Conservation (phyloP, 1,284 basidiomycete genomes). For the Trametes sp. region DNA sequence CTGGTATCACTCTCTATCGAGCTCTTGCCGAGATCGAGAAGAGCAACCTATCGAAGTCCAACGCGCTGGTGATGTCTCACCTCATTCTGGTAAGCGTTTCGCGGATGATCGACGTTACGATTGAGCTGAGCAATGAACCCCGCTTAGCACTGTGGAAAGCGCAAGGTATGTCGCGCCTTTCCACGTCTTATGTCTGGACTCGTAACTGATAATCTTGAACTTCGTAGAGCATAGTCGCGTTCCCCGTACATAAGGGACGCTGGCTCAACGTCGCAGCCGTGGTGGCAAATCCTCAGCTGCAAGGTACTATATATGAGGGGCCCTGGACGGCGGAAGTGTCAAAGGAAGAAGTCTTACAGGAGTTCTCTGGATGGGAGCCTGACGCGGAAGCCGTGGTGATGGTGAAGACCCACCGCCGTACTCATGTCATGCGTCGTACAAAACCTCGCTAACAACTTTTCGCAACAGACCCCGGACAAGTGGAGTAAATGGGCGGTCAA, state of each 20-base stretch:
- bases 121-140: no score
- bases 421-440: no score
- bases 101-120: no score
- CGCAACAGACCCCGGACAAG: no score
- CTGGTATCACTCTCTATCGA: no score
- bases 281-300: slow-evolving; percentile 27
- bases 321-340: slow-evolving; percentile 35
- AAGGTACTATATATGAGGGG: slow-evolving; percentile 36
- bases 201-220: no score
- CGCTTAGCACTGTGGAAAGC: slow-evolving; percentile 39
- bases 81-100: no score
- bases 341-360: slow-evolving; percentile 32
- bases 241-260: slow-evolving; percentile 23
- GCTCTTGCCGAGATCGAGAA: no score
- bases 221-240: slow-evolving; percentile 23
- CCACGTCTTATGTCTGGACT: no score
- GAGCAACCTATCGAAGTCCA: no score
- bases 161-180: slow-evolving; percentile 33
- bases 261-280: slow-evolving; percentile 37
- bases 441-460: background rate
- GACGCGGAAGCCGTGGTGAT: slow-evolving; percentile 38
- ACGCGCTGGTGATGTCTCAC: background rate
- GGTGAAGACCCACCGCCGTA: no score
- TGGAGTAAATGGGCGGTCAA: slow-evolving; percentile 28
- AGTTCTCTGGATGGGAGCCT: slow-evolving; percentile 39